Base-by-base conservation (phyloP, 345 rosid genomes). In the Murraya paniculata region DNA sequence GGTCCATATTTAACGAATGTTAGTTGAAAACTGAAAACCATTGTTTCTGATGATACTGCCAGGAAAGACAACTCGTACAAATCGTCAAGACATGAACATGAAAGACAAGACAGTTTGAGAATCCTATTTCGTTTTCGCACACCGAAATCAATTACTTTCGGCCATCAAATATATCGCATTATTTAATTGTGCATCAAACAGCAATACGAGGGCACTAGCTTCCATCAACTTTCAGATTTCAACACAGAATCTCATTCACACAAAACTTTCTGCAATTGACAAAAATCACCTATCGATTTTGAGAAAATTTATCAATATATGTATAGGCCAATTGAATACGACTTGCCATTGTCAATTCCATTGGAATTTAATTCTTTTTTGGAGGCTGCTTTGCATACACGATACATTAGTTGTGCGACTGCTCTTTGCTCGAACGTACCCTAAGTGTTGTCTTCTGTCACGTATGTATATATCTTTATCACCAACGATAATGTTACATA, bases 331-430 rank as follows among this genome's bases (percentile, higher is more conserved):
- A 19, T 10, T 33, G 69, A 65, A 10, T 21, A 65, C 39, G 45
- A 65, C 45, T 65, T 1, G 24, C n/a, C 45, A 53, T 31, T 64
- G 68, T 64, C 68, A 64, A 31, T 33, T 35, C 35, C 41, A 33
- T 33, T 33, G 6, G 7, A 30, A 31, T 19, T 9, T 21, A 35
- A 21, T 33, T 31, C 39, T 31, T 22, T 64, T 64, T 31, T 31
- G 68, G 39, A 64, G 68, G 41, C 68, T 64, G 24, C 68, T 64
- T 64, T 64, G 68, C 68, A 61, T 28, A 61, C 66, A 61, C 39
- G 35, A 64, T 35, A 18, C 39, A 21, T 16, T 18, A 64, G 14
- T 27, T 61, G 28, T 25, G 33, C 5, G 7, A 19, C 7, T 27
- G 10, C 11, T 24, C 3, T 7, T 61, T 0, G 33, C 65, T 10